phyloP scores from a whole-genome alignment of 2,329 filamentous ascomycete species.

The Tolypocladium pustulatum region DNA sequence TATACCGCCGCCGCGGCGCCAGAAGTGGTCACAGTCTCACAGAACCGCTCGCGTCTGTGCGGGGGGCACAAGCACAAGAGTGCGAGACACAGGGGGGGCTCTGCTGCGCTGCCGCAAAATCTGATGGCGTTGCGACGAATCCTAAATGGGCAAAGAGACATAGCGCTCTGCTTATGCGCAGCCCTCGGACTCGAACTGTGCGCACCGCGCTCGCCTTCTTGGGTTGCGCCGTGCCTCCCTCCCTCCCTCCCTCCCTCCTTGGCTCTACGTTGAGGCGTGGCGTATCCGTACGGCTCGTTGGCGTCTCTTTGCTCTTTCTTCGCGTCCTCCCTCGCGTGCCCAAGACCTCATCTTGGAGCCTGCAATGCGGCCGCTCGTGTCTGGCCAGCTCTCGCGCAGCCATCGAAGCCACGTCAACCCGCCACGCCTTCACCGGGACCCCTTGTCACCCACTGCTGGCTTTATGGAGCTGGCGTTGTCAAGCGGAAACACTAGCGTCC shows the following conservation, averaged over 20 bases:
- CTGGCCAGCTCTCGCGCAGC: not conserved
- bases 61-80: not conserved
- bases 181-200: not conserved
- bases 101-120: not conserved
- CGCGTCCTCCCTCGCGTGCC: not conserved
- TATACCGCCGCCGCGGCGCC: not conserved
- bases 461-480: slow-evolving; percentile 3
- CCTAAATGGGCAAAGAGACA: not conserved
- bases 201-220: not conserved
- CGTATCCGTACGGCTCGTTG: not conserved
- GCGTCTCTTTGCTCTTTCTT: not conserved
- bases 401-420: not conserved
- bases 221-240: not conserved
- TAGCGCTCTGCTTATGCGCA: not conserved
- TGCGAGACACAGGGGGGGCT: not conserved
- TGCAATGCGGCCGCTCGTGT: not conserved
- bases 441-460: not conserved
- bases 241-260: too few relatives aligned
- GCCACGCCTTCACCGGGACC: not conserved
- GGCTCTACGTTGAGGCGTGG: not conserved
- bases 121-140: not conserved
- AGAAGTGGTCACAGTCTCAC: not conserved
- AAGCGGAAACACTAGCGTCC: slow-evolving; percentile 23
- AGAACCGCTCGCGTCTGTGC: not conserved
- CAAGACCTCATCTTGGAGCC: not conserved